These are phyloP conservation scores for Cyberlindnera sargentensis DNA, from an alignment of 805 yeast species.

Conservation along the genomic window DNA sequence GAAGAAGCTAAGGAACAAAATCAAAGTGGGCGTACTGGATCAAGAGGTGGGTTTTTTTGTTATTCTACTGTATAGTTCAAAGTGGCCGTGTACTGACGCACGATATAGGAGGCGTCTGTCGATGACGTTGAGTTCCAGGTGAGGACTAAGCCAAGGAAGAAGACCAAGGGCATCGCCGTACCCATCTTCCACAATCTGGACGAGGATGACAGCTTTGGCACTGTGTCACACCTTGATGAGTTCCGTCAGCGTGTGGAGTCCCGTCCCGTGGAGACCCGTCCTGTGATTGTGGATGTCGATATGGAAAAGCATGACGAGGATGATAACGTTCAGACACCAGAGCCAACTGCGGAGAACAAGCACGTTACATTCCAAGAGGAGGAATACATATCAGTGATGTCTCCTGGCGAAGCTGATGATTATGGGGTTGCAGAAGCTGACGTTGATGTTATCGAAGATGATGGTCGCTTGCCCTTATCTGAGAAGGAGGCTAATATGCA, in stretches of 20 bases:
- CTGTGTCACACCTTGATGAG: neutral
- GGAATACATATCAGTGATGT: neutral
- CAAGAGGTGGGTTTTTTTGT: neutral
- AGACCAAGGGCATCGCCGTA: neutral
- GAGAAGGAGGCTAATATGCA: constrained; percentile 22
- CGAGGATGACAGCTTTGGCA: neutral
- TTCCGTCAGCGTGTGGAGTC: neutral
- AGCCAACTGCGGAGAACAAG: neutral
- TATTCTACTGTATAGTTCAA: neutral
- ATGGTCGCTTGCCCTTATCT: constrained; percentile 23
- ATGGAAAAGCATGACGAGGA: neutral
- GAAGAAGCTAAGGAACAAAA: constrained; percentile 14
- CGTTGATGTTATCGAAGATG: constrained; percentile 4
- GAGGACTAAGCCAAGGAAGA: constrained; percentile 1
- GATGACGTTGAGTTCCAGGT: constrained; percentile 2
- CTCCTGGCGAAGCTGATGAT: neutral
- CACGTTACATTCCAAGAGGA: neutral
- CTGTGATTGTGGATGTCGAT: neutral
- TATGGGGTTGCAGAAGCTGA: constrained; percentile 16
- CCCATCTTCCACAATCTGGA: constrained; percentile 6
- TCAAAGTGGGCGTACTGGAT: neutral
- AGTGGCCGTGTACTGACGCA: neutral
- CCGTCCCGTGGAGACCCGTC: neutral
- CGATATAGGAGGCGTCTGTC: neutral
- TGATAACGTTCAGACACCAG: neutral